Percentiles rank a stretch among this genome's conserved stretches.
phyloP scores from a whole-genome alignment of 1,139 yeast species.

The Candida tetrigidarum region DNA sequence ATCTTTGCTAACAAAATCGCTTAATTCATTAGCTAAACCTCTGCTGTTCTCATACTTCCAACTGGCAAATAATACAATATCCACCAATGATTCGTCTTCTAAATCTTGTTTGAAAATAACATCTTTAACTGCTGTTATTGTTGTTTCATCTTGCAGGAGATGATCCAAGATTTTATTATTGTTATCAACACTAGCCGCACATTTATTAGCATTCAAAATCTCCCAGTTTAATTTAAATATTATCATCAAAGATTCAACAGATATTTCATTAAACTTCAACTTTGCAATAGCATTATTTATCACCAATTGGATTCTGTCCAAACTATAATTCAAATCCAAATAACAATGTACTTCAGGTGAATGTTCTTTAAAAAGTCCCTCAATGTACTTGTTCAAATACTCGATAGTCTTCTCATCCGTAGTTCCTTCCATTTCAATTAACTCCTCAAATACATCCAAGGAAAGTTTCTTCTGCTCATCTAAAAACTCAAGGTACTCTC shows the following conservation, averaged over 20 bases:
- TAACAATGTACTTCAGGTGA: constrained; percentile 44
- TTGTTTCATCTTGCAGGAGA: constrained; percentile 16
- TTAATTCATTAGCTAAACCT: constrained; percentile 19
- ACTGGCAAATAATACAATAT: constrained; percentile 21
- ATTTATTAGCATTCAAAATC: constrained; percentile 24
- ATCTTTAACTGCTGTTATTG: constrained; percentile 20
- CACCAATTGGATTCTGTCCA: constrained; percentile 34
- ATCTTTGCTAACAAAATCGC: constrained; percentile 24
- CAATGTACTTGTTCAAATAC: constrained; percentile 30
- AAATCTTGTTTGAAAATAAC: constrained; percentile 25
- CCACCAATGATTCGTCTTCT: constrained; percentile 30
- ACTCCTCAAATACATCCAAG: constrained; percentile 28
- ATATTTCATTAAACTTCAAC: constrained; percentile 14
- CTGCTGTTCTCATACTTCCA: constrained; percentile 16
- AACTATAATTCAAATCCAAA: constrained; percentile 31
- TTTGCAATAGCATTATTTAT: constrained; percentile 17
- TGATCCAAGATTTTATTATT: constrained; percentile 12
- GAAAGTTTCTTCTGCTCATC: constrained; percentile 19
- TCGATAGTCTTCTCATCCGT: constrained; percentile 28
- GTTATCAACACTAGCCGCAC: constrained; percentile 13
- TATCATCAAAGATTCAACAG: constrained; percentile 19
- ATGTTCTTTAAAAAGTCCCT: constrained; percentile 29
- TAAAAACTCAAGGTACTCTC: constrained; percentile 26
- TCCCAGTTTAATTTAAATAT: constrained; percentile 30
- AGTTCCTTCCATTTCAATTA: constrained; percentile 17